A percentile compares a stretch with the other conserved stretches of the same genome.
phyloP scores from a whole-genome alignment of 2,329 filamentous ascomycete species.

The Bipolaris cookei region DNA sequence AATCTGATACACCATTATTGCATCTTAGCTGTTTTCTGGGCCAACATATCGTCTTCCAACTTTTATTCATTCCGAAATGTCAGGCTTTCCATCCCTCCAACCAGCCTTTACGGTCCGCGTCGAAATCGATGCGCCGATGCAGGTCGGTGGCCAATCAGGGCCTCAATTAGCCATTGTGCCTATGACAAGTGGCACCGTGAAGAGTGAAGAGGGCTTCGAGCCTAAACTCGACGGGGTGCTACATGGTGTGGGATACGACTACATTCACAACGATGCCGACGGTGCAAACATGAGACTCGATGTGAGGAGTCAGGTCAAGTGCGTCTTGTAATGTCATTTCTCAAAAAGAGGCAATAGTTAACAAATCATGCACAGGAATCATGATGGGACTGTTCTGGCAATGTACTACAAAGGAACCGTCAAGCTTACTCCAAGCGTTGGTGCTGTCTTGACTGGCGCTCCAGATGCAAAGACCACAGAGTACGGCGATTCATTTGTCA shows the following conservation, averaged over 20 bases:
- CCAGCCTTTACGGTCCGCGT: constrained; percentile 43
- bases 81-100: constrained; percentile 38
- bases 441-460: constrained; percentile 28
- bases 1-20: not conserved
- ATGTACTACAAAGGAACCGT: constrained; percentile 46
- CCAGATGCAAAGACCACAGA: constrained; percentile 37
- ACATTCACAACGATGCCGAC: constrained; percentile 40
- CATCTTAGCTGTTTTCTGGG: not conserved
- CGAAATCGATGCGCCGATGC: constrained; percentile 36
- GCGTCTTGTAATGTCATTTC: not conserved
- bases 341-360: not conserved
- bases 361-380: constrained; percentile 16
- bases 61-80: constrained; percentile 13
- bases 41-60: not conserved
- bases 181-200: constrained; percentile 40
- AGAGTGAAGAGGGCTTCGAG: constrained; percentile 39
- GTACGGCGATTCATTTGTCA: constrained; percentile 41
- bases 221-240: constrained; percentile 37
- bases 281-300: constrained; percentile 39
- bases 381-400: constrained; percentile 33
- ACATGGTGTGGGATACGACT: constrained; percentile 43
- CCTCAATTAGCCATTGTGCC: constrained; percentile 36
- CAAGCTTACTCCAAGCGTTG: constrained; percentile 30
- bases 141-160: constrained; percentile 34
- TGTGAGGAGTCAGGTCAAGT: constrained; percentile 39